Evolutionary conservation across 73 alveolate species (phyloP).

Genomic region (Effrenium voratum): DNA sequence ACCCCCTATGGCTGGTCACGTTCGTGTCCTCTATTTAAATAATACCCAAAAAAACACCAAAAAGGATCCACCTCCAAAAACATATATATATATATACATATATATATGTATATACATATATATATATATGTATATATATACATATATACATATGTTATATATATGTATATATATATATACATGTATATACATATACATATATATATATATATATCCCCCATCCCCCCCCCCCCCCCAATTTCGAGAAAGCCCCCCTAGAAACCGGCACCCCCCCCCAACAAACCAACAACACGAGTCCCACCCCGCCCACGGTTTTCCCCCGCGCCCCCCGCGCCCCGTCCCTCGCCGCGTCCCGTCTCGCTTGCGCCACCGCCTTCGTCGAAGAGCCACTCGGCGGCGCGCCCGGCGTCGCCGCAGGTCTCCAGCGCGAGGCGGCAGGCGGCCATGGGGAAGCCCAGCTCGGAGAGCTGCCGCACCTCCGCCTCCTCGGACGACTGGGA

Average conservation of each 20-base stretch:
- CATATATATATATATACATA: no score
- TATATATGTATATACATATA: not conserved
- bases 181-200: not conserved
- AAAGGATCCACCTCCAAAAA: not conserved
- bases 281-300: not conserved
- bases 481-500: constrained; percentile 30
- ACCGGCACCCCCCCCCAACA: not conserved
- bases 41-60: not conserved
- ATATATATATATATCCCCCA: not conserved
- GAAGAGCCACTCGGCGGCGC: constrained; percentile 75
- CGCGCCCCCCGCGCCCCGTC: not conserved
- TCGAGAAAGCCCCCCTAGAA: not conserved
- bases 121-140: not conserved
- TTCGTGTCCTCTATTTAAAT: no score
- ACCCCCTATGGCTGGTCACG: no score
- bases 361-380: constrained; percentile 17
- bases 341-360: not conserved
- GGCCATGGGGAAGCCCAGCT: constrained; percentile 44
- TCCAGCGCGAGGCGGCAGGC: constrained; percentile 55
- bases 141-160: not conserved
- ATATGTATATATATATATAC: not conserved
- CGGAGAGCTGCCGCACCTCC: constrained; percentile 28
- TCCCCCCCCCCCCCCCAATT: no score
- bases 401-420: not conserved
- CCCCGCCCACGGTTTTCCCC: not conserved